Percentiles rank a stretch among this genome's conserved stretches.
These are phyloP conservation scores for Stephania japonica DNA, from an alignment of 164 flowering plant species.

Conservation along the genomic window DNA sequence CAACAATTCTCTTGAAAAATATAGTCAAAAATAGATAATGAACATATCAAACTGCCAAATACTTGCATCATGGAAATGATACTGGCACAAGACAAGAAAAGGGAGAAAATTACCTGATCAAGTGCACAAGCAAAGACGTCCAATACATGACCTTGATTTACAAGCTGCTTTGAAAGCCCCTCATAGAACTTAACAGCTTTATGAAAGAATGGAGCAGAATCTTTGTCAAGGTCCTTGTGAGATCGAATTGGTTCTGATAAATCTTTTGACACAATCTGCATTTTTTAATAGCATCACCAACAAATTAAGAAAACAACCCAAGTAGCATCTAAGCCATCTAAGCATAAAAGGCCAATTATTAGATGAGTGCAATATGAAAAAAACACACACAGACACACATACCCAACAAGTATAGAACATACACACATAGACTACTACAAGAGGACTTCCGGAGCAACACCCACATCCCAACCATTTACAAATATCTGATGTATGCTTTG, in stretches of 20 bases:
- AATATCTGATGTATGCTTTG: too few relatives aligned
- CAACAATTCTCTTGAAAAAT: not conserved
- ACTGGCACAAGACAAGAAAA: not conserved
- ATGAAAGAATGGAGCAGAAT: conserved; percentile 75
- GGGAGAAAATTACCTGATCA: conserved; percentile 64
- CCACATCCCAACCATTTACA: too few relatives aligned
- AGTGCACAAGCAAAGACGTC: conserved; percentile 95
- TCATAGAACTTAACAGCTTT: conserved; percentile 91
- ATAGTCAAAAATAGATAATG: not conserved
- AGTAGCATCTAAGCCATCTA: not conserved
- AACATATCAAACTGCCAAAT: not conserved
- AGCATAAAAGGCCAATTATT: not conserved
- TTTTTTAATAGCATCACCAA: not conserved
- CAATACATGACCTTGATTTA: conserved; percentile 89
- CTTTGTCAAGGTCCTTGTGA: conserved; percentile 96
- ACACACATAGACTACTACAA: not conserved
- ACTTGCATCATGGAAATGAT: not conserved
- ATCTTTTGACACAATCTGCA: conserved; percentile 84
- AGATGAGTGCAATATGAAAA: not conserved
- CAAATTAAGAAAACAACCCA: not conserved
- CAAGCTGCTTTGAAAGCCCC: conserved; percentile 87
- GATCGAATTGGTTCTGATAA: conserved; percentile 93
- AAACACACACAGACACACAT: too few relatives aligned
- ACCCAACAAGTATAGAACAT: not conserved
- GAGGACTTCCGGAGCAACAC: not conserved